Conservation (phyloP, 768 basidiomycete species). For the Daedaleopsis nitida region DNA sequence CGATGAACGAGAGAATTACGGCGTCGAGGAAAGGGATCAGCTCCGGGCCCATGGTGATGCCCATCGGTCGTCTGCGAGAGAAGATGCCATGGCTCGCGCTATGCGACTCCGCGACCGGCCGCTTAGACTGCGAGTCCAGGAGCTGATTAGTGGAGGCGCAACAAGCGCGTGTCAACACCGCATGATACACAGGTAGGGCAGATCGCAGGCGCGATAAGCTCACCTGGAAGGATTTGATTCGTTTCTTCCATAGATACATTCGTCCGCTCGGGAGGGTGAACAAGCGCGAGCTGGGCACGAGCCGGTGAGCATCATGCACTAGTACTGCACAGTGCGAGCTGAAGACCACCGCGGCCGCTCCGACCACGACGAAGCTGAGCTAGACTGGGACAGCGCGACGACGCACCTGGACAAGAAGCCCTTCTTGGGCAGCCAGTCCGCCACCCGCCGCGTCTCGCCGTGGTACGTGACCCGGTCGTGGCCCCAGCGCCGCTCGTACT, state of each 20-base stretch:
- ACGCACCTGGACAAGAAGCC: background rate
- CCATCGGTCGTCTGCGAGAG: background rate
- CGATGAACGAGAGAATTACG: background rate
- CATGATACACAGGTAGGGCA: background rate
- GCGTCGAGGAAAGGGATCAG: constrained; percentile 1
- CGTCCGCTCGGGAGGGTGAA: background rate
- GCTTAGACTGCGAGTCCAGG: background rate
- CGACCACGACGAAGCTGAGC: too few relatives aligned
- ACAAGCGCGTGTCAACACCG: background rate
- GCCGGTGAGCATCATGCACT: background rate
- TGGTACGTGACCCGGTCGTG: background rate
- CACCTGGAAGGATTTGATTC: background rate
- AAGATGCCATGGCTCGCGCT: background rate
- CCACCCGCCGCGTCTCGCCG: background rate
- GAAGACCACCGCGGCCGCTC: too few relatives aligned
- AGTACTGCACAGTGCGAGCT: too few relatives aligned
- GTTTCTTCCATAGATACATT: background rate
- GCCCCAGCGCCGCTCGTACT: background rate
- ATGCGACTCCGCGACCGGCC: background rate
- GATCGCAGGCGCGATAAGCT: background rate
- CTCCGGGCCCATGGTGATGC: background rate
- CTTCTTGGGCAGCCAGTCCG: constrained; percentile 1
- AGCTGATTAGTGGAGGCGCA: background rate
- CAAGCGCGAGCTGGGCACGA: background rate
- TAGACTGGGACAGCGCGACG: background rate